Conservation (phyloP, 2,329 filamentous ascomycete species). For the Fusarium nematophilum region DNA sequence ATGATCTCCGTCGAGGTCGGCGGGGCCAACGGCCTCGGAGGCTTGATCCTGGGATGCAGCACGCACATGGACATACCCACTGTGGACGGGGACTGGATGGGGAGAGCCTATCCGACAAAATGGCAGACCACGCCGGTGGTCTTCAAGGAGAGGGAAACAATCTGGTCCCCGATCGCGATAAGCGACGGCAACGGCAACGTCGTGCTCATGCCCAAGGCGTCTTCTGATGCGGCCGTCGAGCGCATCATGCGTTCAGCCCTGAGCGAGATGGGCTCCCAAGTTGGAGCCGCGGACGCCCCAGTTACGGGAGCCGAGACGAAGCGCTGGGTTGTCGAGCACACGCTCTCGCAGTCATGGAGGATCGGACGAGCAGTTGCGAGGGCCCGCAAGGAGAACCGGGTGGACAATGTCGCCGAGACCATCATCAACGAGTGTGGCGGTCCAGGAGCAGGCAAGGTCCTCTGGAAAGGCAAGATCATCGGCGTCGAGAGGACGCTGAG, state of each 20-base stretch:
- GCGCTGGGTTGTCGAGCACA: constrained; percentile 64
- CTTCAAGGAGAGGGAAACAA: constrained; percentile 59
- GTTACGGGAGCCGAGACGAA: constrained; percentile 61
- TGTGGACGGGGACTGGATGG: constrained; percentile 69
- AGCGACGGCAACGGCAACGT: constrained; percentile 65
- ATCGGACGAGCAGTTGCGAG: constrained; percentile 70
- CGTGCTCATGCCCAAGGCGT: constrained; percentile 60
- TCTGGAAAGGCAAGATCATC: constrained; percentile 74
- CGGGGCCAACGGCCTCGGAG: constrained; percentile 72
- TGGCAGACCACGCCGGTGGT: constrained; percentile 67
- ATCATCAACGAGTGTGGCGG: constrained; percentile 71
- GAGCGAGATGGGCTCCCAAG: constrained; percentile 66
- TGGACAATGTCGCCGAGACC: constrained; percentile 66
- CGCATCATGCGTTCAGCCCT: constrained; percentile 62
- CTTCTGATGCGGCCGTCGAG: constrained; percentile 60
- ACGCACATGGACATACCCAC: constrained; percentile 62
- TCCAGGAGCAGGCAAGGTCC: constrained; percentile 60
- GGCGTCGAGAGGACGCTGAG: constrained; percentile 66
- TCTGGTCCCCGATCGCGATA: constrained; percentile 60
- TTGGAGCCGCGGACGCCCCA: constrained; percentile 60
- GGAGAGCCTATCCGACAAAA: constrained; percentile 64
- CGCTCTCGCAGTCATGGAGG: constrained; percentile 64
- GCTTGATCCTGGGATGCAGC: constrained; percentile 66
- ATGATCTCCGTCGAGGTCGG: constrained; percentile 74
- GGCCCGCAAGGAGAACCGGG: constrained; percentile 60